Base-by-base conservation (phyloP, 768 basidiomycete species). In the Russula emetica region DNA sequence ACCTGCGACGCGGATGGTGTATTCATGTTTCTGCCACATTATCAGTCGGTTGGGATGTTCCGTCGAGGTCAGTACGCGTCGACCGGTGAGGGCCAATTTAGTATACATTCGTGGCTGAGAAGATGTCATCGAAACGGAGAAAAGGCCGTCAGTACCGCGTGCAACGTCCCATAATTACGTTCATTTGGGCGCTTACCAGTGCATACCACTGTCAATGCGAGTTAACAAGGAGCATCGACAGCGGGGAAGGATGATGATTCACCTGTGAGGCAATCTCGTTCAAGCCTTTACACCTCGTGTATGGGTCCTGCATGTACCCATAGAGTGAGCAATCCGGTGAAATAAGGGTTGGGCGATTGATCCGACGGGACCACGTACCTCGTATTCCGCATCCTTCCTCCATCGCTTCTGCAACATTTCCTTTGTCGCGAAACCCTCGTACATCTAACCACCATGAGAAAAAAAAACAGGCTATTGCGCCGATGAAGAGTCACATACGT, bases 1-100 rank as follows among this genome's bases (percentile, higher is more conserved):
- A 7, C 80, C 80, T 18, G 83, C 66, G 28, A 82, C 72, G 26
- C 82, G 79, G n/a, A 78, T 64, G 6, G 81, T 84, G 71, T 88
- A 90, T 67, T 81, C 80, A 67, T 85, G 86, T 13, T 74, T 80
- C 70, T 88, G 84, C 34, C 78, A 75, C 67, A 80, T 85, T 10
- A 87, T 78, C 10, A 88, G 72, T 28, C 82, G 83, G 70, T 86
- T 86, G 5, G 87, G 88, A 14, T 72, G 68, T 45, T 76, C 72
- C 1, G 83, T 85, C 0, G 86, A 85, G 0, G 84, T 80, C 75
- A 88, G 80, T 7, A 88, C 76, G 30, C 85, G 81, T 44, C 73
- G 77, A 13, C 79, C 78, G 14, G 84, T 66, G 8, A 77, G 81
- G 62, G 79, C 78, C 2, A 85, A 82, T 36, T 77, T 75, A 5